These are phyloP conservation scores for Dichomitus squalens DNA, from an alignment of 1,284 basidiomycete species.

Conservation along the genomic window DNA sequence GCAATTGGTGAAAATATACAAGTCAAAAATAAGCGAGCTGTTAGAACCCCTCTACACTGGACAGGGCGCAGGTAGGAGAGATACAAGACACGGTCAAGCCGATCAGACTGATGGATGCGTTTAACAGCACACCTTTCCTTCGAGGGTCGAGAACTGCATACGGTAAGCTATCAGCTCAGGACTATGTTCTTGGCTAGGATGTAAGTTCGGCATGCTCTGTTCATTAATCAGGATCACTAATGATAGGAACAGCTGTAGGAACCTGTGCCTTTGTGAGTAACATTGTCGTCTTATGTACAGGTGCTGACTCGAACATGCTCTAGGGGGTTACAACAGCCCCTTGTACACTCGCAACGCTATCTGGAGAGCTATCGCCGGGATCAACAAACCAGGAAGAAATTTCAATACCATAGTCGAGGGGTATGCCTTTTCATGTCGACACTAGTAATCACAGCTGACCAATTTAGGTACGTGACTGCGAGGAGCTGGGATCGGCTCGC, in stretches of 20 bases:
- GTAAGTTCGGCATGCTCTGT: conserved; percentile 34
- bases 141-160: conserved; percentile 28
- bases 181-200: conserved; percentile 42
- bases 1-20: conserved; percentile 23
- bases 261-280: conserved; percentile 39
- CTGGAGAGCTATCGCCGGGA: conserved; percentile 26
- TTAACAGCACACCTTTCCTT: conserved; percentile 31
- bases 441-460: neutral
- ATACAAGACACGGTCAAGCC: neutral
- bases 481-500: conserved; percentile 39
- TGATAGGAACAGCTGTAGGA: conserved; percentile 44
- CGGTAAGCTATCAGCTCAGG: conserved; percentile 24
- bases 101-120: neutral
- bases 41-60: conserved; percentile 37
- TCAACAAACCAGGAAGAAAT: conserved; percentile 26
- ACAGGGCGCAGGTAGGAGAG: conserved; percentile 15
- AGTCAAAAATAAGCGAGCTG: conserved; percentile 28
- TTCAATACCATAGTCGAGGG: conserved; percentile 19
- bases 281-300: neutral
- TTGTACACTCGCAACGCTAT: conserved; percentile 30
- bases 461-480: conserved; percentile 40
- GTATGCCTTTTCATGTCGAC: conserved; percentile 5
- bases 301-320: neutral
- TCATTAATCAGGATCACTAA: neutral
- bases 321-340: conserved; percentile 45